Conservation (phyloP, 2,329 filamentous ascomycete species). For the Ilyonectria mors-panacis region DNA sequence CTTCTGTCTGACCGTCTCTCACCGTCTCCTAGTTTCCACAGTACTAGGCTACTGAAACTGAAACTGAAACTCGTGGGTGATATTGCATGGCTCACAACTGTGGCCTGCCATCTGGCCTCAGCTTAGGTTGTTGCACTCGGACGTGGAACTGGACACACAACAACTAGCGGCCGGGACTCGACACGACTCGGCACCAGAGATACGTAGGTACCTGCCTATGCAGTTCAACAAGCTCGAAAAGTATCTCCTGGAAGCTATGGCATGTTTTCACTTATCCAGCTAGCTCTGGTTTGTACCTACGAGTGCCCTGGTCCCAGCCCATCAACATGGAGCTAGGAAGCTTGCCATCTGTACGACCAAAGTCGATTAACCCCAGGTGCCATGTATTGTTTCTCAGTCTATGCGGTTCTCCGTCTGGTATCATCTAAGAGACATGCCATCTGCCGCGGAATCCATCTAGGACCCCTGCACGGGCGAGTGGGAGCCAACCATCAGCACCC, state of each 20-base stretch:
- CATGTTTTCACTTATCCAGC: background rate
- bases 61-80: background rate
- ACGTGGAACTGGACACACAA: background rate
- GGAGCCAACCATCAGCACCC: constrained; percentile 4
- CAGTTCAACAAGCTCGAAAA: background rate
- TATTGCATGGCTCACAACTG: background rate
- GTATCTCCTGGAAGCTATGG: too few species aligned
- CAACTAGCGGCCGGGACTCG: background rate
- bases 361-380: background rate
- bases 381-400: background rate
- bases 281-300: background rate
- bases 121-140: background rate
- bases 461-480: background rate
- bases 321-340: background rate
- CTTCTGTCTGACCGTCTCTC: background rate
- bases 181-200: too few species aligned
- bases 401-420: constrained; percentile 14
- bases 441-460: background rate
- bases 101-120: background rate
- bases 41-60: background rate
- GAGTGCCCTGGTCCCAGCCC: background rate
- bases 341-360: background rate
- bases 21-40: background rate
- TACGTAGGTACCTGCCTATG: too few species aligned
- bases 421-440: constrained; percentile 6